phyloP scores from a whole-genome alignment of 345 rosid species.

The Syzygium oleosum region DNA sequence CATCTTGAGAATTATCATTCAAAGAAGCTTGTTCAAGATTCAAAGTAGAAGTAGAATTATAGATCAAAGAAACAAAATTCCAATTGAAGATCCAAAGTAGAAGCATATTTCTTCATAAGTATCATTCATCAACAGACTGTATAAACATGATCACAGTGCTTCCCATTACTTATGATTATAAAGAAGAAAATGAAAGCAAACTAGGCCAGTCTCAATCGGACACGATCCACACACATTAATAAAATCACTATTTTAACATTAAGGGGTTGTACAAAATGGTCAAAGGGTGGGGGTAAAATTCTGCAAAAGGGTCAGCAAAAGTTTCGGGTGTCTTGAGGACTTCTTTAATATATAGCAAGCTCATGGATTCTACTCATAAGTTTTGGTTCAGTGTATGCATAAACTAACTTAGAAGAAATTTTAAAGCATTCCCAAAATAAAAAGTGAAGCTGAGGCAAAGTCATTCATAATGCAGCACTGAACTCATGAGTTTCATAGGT shows the following conservation, averaged over 20 bases:
- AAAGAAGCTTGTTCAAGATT: no score
- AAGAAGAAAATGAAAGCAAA: neutral
- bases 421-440: neutral
- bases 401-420: neutral
- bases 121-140: neutral
- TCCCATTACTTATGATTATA: neutral
- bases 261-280: neutral
- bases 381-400: neutral
- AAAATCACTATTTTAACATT: neutral
- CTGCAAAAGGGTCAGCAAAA: neutral
- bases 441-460: neutral
- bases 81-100: neutral
- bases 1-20: no score
- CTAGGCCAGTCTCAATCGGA: neutral
- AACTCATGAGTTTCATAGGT: no score
- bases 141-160: neutral
- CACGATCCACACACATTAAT: neutral
- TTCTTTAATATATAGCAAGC: neutral
- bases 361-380: neutral
- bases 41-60: no score
- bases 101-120: neutral
- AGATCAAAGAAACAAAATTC: neutral
- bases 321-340: neutral
- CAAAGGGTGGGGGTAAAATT: neutral
- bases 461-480: no score